Evolutionary conservation across 768 basidiomycete species (phyloP).

Genomic region (Fomitopsis pulvina): DNA sequence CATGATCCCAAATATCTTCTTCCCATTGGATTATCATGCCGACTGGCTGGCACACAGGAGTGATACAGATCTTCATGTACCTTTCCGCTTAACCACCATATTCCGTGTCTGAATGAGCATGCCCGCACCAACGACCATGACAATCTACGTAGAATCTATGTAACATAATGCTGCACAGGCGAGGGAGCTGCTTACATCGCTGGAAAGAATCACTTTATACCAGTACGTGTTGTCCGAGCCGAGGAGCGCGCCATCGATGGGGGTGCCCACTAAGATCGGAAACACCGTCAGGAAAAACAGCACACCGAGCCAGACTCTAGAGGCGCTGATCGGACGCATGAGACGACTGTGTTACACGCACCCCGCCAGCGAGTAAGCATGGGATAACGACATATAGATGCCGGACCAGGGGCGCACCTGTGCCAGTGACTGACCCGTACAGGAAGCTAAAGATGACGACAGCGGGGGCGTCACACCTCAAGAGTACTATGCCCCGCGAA

Average conservation of each 20-base stretch:
- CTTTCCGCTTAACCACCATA: background rate
- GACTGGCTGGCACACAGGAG: too few relatives aligned
- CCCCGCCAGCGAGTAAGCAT: too few relatives aligned
- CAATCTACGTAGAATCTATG: too few relatives aligned
- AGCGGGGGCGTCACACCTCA: constrained; percentile 23
- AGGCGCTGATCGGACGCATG: background rate
- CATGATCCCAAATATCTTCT: too few relatives aligned
- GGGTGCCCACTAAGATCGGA: constrained; percentile 18
- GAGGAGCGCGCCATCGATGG: constrained; percentile 20
- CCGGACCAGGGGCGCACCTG: constrained; percentile 20
- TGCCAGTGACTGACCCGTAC: constrained; percentile 42
- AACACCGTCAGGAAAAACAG: constrained; percentile 13
- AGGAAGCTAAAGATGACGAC: constrained; percentile 36
- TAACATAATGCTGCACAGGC: too few relatives aligned
- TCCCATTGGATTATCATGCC: too few relatives aligned
- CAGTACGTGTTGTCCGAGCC: constrained; percentile 7
- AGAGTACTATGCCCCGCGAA: too few relatives aligned
- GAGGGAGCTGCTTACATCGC: constrained; percentile 10
- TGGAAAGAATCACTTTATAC: constrained; percentile 18
- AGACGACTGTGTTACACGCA: background rate
- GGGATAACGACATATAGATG: background rate
- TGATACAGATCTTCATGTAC: too few relatives aligned
- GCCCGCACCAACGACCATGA: background rate
- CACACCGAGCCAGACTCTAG: constrained; percentile 16
- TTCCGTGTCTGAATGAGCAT: background rate